Evolutionary conservation across 306 rosid species (phyloP).

Genomic region (Delonix regia): DNA sequence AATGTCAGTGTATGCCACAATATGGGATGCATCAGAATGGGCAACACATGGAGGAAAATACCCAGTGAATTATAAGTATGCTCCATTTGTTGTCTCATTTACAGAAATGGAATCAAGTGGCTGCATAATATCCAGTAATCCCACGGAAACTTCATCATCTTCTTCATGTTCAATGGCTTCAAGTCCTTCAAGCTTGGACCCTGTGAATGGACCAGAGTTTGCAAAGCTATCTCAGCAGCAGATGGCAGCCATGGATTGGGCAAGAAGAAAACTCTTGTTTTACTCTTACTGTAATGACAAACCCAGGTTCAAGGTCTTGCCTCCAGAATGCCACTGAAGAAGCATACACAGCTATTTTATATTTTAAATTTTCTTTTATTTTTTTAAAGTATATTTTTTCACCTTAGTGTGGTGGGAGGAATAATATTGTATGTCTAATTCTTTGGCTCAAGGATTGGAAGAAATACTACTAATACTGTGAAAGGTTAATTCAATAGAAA

Average conservation of each 20-base stretch:
- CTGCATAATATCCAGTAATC: slow-evolving; percentile 48
- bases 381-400: background rate
- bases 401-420: background rate
- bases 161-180: slow-evolving; percentile 55
- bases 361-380: background rate
- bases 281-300: slow-evolving; percentile 88
- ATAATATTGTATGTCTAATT: slow-evolving; percentile 30
- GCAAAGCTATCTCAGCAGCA: slow-evolving; percentile 71
- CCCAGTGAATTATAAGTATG: slow-evolving; percentile 77
- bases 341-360: background rate
- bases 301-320: slow-evolving; percentile 72
- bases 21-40: slow-evolving; percentile 98
- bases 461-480: background rate
- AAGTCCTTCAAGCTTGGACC: slow-evolving; percentile 59
- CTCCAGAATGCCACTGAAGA: slow-evolving; percentile 77
- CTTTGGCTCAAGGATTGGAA: slow-evolving; percentile 10
- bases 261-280: slow-evolving; percentile 92
- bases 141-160: slow-evolving; percentile 33
- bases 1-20: slow-evolving; percentile 84
- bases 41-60: slow-evolving; percentile 97
- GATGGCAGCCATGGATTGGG: slow-evolving; percentile 81
- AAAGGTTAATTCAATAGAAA: background rate
- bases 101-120: slow-evolving; percentile 69
- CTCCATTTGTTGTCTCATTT: slow-evolving; percentile 78
- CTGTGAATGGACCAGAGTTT: slow-evolving; percentile 76